Percentiles rank a stretch among this genome's conserved stretches.
phyloP scores from a whole-genome alignment of 139 green algal genomes.

The Penium margaritaceum region DNA sequence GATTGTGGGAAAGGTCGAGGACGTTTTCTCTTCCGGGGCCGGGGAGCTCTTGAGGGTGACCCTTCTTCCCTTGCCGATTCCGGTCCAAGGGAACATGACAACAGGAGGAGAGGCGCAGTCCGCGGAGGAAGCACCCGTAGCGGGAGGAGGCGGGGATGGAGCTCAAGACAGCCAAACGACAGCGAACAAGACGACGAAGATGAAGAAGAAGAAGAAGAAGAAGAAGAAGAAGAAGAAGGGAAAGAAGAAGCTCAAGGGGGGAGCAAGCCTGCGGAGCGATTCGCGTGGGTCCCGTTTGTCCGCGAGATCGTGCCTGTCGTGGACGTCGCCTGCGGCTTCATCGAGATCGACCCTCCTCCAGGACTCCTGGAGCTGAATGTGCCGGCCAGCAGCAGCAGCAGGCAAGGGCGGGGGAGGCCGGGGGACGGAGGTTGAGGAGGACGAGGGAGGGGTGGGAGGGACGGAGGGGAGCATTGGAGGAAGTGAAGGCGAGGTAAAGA shows the following conservation, averaged over 20 bases:
- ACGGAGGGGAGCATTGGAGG: too few species aligned
- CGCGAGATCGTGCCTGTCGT: constrained; percentile 50
- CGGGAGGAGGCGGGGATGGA: background rate
- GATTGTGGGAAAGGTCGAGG: constrained; percentile 21
- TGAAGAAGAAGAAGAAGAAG: background rate
- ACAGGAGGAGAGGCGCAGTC: too few species aligned
- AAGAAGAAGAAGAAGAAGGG: background rate
- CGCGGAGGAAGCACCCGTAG: too few species aligned
- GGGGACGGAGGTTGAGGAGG: too few species aligned
- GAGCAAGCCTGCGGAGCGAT: background rate
- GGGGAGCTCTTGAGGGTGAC: constrained; percentile 12
- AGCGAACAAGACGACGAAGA: background rate
- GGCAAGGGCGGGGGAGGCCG: constrained; percentile 13
- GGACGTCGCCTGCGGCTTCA: constrained; percentile 19
- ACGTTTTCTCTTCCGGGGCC: background rate
- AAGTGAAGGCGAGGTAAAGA: too few species aligned
- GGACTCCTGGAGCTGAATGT: constrained; percentile 46
- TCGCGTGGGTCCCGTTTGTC: constrained; percentile 45
- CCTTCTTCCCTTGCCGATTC: too few species aligned
- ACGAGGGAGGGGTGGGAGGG: too few species aligned
- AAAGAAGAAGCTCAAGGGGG: background rate
- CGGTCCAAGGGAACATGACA: too few species aligned
- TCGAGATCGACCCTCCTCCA: constrained; percentile 41
- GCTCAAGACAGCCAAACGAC: too few species aligned
- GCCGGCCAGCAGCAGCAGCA: background rate